A percentile compares a stretch with the other conserved stretches of the same genome.
These are phyloP conservation scores for Pleurotus sapidus DNA, from an alignment of 768 basidiomycete genomes.

Conservation along the genomic window DNA sequence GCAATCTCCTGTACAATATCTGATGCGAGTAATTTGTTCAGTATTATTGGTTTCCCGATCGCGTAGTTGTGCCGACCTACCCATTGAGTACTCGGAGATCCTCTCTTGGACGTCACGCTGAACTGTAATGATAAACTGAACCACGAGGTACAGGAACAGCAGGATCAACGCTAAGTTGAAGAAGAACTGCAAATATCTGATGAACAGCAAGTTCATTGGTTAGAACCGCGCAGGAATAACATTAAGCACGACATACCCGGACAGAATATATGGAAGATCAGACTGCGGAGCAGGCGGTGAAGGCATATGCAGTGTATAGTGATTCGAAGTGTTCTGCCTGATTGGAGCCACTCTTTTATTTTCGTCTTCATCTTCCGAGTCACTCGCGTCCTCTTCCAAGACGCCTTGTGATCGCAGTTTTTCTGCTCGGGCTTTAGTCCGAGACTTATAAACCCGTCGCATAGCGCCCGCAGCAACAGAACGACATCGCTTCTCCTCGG, in stretches of 20 bases:
- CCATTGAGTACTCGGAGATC: constrained; percentile 85
- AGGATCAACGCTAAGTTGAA: constrained; percentile 87
- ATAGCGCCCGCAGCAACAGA: constrained; percentile 63
- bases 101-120: constrained; percentile 87
- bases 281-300: constrained; percentile 52
- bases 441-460: constrained; percentile 60
- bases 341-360: constrained; percentile 32
- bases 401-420: constrained; percentile 26
- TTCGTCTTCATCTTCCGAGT: constrained; percentile 47
- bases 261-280: constrained; percentile 76
- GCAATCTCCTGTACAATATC: constrained; percentile 93
- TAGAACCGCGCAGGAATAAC: background rate
- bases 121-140: constrained; percentile 88
- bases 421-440: constrained; percentile 43
- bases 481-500: constrained; percentile 37
- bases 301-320: constrained; percentile 83
- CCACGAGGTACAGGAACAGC: constrained; percentile 78
- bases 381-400: constrained; percentile 37
- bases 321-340: constrained; percentile 64
- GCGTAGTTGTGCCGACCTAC: constrained; percentile 38
- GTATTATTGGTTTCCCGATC: constrained; percentile 14
- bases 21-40: constrained; percentile 19
- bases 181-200: constrained; percentile 89
- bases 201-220: constrained; percentile 12
- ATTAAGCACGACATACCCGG: constrained; percentile 59